phyloP scores from a whole-genome alignment of 257 asterid genomes.

The Lavandula angustifolia region DNA sequence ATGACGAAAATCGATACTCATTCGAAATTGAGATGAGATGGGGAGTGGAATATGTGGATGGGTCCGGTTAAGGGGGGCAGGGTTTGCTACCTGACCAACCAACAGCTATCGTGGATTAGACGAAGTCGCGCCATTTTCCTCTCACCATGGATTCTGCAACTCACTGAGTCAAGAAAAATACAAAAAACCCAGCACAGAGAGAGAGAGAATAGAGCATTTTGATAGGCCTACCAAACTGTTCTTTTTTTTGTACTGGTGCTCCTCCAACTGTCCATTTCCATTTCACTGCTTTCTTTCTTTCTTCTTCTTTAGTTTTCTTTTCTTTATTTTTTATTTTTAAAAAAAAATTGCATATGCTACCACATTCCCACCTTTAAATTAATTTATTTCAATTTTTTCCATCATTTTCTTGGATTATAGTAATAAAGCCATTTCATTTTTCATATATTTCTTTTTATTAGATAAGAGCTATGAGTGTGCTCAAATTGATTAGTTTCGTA shows the following conservation, averaged over 20 bases:
- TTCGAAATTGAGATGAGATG: conserved; percentile 20
- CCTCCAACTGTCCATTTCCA: conserved; percentile 38
- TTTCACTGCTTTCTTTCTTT: background rate
- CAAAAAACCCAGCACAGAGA: background rate
- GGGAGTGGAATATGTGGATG: conserved; percentile 43
- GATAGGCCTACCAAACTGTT: conserved; percentile 49
- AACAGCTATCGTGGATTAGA: conserved; percentile 70
- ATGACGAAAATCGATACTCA: no score
- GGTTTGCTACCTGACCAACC: conserved; percentile 69
- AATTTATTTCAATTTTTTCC: background rate
- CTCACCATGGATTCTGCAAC: conserved; percentile 12
- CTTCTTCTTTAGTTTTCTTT: background rate
- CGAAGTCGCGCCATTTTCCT: conserved; percentile 40
- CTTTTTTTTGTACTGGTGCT: conserved; percentile 44
- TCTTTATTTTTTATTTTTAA: background rate
- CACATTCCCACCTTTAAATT: no score
- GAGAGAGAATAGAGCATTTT: background rate
- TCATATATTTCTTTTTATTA: no score
- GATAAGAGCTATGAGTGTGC: no score
- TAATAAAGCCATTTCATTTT: no score
- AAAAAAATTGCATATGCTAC: no score
- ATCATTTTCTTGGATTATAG: background rate
- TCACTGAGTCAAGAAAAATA: background rate
- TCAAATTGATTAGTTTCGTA: no score
- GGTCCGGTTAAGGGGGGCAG: conserved; percentile 61